phyloP scores from a whole-genome alignment of 768 basidiomycete genomes.

The Mycena alexandri region DNA sequence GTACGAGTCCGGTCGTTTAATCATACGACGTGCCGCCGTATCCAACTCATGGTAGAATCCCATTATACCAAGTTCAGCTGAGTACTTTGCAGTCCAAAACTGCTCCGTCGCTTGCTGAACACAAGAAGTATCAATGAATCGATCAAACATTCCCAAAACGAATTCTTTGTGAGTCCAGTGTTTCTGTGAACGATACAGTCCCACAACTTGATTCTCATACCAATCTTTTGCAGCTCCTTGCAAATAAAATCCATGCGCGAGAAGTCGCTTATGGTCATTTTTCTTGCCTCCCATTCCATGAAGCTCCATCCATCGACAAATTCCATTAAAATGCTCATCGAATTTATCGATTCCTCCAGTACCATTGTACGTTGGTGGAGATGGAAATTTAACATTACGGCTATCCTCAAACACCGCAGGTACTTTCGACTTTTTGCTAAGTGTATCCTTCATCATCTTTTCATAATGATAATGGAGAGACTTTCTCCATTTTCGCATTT shows the following conservation, averaged over 20 bases:
- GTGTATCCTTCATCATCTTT: no score
- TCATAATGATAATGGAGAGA: no score
- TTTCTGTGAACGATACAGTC: not conserved
- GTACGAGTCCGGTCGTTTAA: conserved; percentile 11
- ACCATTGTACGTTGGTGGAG: no score
- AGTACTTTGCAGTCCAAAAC: conserved; percentile 2
- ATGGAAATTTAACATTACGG: no score
- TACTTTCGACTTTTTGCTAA: no score
- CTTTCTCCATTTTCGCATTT: no score
- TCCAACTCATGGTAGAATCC: conserved; percentile 2
- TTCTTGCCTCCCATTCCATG: not conserved
- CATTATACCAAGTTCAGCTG: not conserved
- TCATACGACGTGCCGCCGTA: conserved; percentile 4
- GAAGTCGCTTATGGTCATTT: no score
- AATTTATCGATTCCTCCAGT: no score
- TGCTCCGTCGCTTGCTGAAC: conserved; percentile 1
- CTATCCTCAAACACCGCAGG: no score
- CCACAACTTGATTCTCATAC: conserved; percentile 10
- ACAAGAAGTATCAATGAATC: conserved; percentile 5
- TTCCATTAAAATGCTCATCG: not conserved
- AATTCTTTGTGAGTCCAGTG: conserved; percentile 14
- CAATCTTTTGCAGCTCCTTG: not conserved
- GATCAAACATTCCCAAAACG: conserved; percentile 3
- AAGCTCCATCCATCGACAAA: conserved; percentile 1
- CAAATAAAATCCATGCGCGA: conserved; percentile 5